Conservation (phyloP, 495 filamentous ascomycete genomes). For the Penicillium daleae region DNA sequence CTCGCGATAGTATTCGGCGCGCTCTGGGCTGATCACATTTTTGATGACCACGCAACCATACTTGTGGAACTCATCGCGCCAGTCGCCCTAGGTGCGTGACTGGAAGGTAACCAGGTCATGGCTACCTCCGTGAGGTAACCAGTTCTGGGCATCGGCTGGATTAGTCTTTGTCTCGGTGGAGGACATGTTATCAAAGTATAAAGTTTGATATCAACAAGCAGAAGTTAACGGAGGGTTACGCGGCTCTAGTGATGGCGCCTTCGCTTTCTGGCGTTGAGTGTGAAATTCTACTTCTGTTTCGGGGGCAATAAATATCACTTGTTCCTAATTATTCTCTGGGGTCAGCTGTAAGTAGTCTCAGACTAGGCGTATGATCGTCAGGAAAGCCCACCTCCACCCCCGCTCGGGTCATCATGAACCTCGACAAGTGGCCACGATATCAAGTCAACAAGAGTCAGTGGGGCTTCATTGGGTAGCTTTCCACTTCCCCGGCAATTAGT, state of each 20-base stretch:
- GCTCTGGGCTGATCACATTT: conserved; percentile 15
- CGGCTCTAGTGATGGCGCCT: not conserved
- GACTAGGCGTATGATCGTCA: not conserved
- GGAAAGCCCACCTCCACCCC: not conserved
- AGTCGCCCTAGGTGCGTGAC: not conserved
- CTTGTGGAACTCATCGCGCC: not conserved
- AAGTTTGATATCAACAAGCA: not conserved
- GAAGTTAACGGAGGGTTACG: not conserved
- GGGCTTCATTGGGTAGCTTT: not conserved
- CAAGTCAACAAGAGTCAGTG: not conserved
- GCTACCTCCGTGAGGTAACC: not conserved
- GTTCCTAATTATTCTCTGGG: not conserved
- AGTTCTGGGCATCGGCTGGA: not conserved
- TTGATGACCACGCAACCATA: not conserved
- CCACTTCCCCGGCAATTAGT: not conserved
- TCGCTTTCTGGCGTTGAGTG: too few species aligned
- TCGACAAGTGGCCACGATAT: not conserved
- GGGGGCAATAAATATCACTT: not conserved
- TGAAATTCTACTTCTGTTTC: not conserved
- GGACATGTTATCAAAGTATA: not conserved
- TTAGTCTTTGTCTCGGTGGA: not conserved
- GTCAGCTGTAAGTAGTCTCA: not conserved
- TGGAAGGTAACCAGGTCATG: not conserved
- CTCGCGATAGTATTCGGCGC: conserved; percentile 35
- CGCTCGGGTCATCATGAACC: not conserved